Percentiles rank a stretch among this genome's conserved stretches.
These are phyloP conservation scores for Colletotrichum trifolii DNA, from an alignment of 2,329 filamentous ascomycete species.

Conservation along the genomic window DNA sequence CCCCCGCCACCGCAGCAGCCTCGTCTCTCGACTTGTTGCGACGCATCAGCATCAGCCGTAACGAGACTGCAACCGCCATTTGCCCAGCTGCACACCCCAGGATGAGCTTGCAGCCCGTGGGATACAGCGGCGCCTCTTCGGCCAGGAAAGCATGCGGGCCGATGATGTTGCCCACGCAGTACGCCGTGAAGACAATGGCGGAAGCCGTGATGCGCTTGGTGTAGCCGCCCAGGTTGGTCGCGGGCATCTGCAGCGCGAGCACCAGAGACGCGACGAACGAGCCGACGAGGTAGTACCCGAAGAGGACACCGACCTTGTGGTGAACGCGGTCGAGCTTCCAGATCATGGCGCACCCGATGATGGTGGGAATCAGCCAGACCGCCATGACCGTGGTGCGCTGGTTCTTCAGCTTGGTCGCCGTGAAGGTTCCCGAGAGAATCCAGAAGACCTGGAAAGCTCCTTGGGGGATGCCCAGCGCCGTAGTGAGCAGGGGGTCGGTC, in stretches of 20 bases:
- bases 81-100: slow-evolving; percentile 57
- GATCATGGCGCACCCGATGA: slow-evolving; percentile 59
- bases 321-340: slow-evolving; percentile 57
- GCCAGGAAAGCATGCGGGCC: slow-evolving; percentile 58
- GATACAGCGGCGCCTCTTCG: slow-evolving; percentile 58
- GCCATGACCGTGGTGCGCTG: slow-evolving; percentile 63
- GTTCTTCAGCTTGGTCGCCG: slow-evolving; percentile 63
- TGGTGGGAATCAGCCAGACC: slow-evolving; percentile 61
- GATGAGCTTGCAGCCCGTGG: slow-evolving; percentile 63
- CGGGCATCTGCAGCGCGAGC: slow-evolving; percentile 63
- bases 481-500: slow-evolving; percentile 51
- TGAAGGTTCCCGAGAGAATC: slow-evolving; percentile 62
- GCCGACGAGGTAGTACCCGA: slow-evolving; percentile 62
- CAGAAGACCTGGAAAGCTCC: slow-evolving; percentile 65
- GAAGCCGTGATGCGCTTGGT: slow-evolving; percentile 59
- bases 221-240: slow-evolving; percentile 59
- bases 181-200: slow-evolving; percentile 58
- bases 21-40: slow-evolving; percentile 53
- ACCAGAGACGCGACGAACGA: slow-evolving; percentile 63
- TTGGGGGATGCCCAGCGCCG: slow-evolving; percentile 64
- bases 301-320: slow-evolving; percentile 58
- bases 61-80: slow-evolving; percentile 48
- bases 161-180: slow-evolving; percentile 59
- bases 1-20: slow-evolving; percentile 37
- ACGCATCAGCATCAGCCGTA: slow-evolving; percentile 49